These are phyloP conservation scores for Rubia tinctorum DNA, from an alignment of 305 asterid species.

Conservation along the genomic window DNA sequence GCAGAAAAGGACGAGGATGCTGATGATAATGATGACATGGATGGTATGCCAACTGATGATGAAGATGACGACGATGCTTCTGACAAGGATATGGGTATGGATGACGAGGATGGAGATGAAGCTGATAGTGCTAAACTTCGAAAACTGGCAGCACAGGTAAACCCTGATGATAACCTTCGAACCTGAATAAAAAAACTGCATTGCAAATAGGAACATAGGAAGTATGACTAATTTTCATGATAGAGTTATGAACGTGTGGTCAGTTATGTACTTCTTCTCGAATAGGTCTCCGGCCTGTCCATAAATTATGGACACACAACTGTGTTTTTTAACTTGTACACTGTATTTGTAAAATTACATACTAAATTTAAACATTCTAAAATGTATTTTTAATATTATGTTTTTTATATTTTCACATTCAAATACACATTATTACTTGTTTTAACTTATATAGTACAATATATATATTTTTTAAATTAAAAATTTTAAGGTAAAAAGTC, in stretches of 20 bases:
- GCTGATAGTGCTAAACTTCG: slow-evolving; percentile 73
- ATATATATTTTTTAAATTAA: too few relatives aligned
- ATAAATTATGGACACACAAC: too few relatives aligned
- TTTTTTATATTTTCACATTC: too few relatives aligned
- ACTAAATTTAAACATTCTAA: too few relatives aligned
- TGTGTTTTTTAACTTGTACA: too few relatives aligned
- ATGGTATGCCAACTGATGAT: slow-evolving; percentile 61
- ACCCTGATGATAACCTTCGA: neutral
- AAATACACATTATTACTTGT: too few relatives aligned
- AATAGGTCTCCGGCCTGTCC: neutral
- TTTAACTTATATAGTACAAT: too few relatives aligned
- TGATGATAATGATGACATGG: slow-evolving; percentile 80
- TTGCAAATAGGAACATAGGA: neutral
- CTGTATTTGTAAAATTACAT: too few relatives aligned
- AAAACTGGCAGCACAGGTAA: slow-evolving; percentile 85
- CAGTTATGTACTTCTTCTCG: neutral
- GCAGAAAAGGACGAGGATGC: slow-evolving; percentile 74
- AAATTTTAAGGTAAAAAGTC: too few relatives aligned
- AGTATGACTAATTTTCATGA: neutral
- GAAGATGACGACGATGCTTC: slow-evolving; percentile 80
- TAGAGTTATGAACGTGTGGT: neutral
- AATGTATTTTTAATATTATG: too few relatives aligned
- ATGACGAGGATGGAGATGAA: slow-evolving; percentile 81
- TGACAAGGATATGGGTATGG: slow-evolving; percentile 92
- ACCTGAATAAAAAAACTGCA: neutral